Conservation (phyloP, 768 basidiomycete genomes). For the Auriscalpium microsporum region DNA sequence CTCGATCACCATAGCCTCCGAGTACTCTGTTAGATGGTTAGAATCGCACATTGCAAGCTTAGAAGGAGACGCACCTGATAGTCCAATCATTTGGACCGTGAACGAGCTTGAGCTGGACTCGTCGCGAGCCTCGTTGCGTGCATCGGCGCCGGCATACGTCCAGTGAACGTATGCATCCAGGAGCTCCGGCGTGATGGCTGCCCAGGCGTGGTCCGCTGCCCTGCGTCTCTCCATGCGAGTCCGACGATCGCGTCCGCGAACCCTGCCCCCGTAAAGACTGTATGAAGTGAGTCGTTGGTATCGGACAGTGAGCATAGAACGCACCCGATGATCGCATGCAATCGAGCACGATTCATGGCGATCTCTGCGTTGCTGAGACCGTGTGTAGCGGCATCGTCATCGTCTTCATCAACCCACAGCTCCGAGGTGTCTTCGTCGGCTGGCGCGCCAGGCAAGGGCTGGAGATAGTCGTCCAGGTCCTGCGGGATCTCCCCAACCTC, state of each 20-base stretch:
- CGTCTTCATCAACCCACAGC: background rate
- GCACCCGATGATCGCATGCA: background rate
- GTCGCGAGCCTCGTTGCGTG: background rate
- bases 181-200: background rate
- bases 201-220: background rate
- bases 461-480: background rate
- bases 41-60: too few species aligned
- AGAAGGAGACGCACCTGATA: background rate
- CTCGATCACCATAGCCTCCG: too few species aligned
- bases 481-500: background rate
- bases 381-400: background rate
- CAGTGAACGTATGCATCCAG: background rate
- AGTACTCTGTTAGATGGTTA: too few species aligned
- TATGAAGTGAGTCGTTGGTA: background rate
- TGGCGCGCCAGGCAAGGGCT: background rate
- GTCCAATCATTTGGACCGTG: background rate
- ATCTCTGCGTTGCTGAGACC: background rate
- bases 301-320: background rate
- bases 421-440: background rate
- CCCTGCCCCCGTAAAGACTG: background rate
- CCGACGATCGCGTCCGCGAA: background rate
- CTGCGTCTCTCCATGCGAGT: background rate
- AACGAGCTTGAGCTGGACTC: background rate
- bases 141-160: background rate
- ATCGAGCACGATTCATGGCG: background rate